Base-by-base conservation (phyloP, 345 rosid species). In the Kernera saxatilis region DNA sequence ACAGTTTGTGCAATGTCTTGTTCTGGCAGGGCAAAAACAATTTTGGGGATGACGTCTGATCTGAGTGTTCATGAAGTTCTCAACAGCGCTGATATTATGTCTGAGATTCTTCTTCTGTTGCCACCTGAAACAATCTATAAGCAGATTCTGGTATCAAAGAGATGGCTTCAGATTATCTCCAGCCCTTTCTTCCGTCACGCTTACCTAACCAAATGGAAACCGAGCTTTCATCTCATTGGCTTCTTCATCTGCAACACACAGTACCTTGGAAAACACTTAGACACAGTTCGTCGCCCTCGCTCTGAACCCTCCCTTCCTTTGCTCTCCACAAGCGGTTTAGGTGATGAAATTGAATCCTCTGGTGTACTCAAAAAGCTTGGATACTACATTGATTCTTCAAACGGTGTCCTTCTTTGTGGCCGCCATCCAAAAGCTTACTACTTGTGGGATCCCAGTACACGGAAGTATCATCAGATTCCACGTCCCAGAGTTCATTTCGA, bases 361-460 rank as follows among this genome's bases (percentile, higher is more conserved):
- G 82, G 82, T 74, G 30, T 66, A 35, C 78, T 85, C 15, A 83
- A 82, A 9, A 73, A 64, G 58, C 78, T 85, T 50, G 92, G 89
- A 13, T 87, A 85, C 79, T 85, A 85, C 65, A 83, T 87, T 5
- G 92, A 87, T 76, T 83, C 89, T 30, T 79, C 83, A 15, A 77
- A 82, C 14, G 89, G 92, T 18, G 43, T 82, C 72, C 79, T 87
- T 69, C 87, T 87, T 14, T 85, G 89, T 55, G 92, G 92, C 41
- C 82, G 92, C 13, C 89, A 87, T 74, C 89, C 92, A 5, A 87
- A 81, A 74, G 62, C 83, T 56, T 87, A 87, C 72, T 83, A 59
- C 82, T 68, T 85, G 54, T 87, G 84, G 85, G 82, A 87, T 80
- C 84, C 81, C 0, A 15, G 19, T 29, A 79, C 86, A 6, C 64